Conservation (phyloP, 176 grass and related monocot genomes). For the Triticum urartu region DNA sequence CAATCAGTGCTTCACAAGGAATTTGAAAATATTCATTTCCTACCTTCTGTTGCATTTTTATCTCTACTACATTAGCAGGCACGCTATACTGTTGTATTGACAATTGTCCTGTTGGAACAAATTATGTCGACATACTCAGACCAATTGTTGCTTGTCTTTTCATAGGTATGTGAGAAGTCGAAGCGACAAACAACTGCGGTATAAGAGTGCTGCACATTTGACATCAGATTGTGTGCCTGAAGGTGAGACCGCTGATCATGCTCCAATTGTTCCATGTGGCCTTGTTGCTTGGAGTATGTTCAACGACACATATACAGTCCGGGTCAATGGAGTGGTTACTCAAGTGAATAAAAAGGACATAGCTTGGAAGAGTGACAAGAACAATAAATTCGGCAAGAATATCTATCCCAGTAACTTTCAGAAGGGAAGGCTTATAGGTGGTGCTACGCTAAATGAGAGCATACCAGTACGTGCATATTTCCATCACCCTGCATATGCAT, state of each 20-base stretch:
- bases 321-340: slow-evolving; percentile 41
- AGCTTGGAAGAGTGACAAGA: slow-evolving; percentile 82
- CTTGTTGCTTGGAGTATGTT: slow-evolving; percentile 96
- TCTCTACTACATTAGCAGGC: neutral
- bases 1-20: neutral
- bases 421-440: slow-evolving; percentile 68
- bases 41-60: neutral
- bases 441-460: slow-evolving; percentile 77
- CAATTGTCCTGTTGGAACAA: neutral
- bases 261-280: slow-evolving; percentile 83
- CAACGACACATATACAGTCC: slow-evolving; percentile 76
- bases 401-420: slow-evolving; percentile 96
- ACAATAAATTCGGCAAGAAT: slow-evolving; percentile 69
- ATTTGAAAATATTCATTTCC: neutral
- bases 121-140: slow-evolving; percentile 8
- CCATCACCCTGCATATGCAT: neutral
- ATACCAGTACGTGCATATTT: slow-evolving; percentile 66
- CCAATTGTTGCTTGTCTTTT: slow-evolving; percentile 20
- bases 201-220: slow-evolving; percentile 36
- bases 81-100: slow-evolving; percentile 3
- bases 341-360: slow-evolving; percentile 86
- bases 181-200: slow-evolving; percentile 70
- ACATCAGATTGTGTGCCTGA: slow-evolving; percentile 71
- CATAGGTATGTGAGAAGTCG: slow-evolving; percentile 81
- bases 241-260: slow-evolving; percentile 38